phyloP scores from a whole-genome alignment of 2,329 filamentous ascomycete genomes.

The Xylariaceae sp. region DNA sequence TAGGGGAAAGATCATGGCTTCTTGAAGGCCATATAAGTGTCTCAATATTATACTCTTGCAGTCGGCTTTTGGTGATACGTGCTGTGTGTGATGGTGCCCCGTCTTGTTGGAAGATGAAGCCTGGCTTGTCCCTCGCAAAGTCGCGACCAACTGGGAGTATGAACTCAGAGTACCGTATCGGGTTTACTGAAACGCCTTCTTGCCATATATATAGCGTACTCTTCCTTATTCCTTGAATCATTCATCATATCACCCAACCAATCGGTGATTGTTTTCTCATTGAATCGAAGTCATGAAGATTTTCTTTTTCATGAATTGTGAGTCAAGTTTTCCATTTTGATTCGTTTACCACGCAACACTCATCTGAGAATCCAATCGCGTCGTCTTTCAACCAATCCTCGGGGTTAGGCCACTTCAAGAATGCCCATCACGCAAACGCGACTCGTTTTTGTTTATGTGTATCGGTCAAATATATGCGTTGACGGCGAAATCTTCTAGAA shows the following conservation, averaged over 20 bases:
- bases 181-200: too few species aligned
- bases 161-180: too few species aligned
- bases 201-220: background rate
- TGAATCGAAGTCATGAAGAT: background rate
- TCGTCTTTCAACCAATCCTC: background rate
- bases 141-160: too few species aligned
- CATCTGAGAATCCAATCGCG: background rate
- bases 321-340: background rate
- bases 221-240: background rate
- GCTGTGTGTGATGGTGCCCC: background rate
- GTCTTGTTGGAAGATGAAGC: background rate
- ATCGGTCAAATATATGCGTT: background rate
- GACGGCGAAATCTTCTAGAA: background rate
- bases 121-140: background rate
- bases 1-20: background rate
- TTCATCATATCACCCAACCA: background rate
- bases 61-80: background rate
- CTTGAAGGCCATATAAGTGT: background rate
- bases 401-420: background rate
- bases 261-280: background rate
- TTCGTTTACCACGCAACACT: background rate
- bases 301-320: background rate
- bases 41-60: background rate
- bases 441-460: background rate
- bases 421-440: background rate